Conservation (phyloP, 1,284 basidiomycete genomes). For the Irpex lacteus region DNA sequence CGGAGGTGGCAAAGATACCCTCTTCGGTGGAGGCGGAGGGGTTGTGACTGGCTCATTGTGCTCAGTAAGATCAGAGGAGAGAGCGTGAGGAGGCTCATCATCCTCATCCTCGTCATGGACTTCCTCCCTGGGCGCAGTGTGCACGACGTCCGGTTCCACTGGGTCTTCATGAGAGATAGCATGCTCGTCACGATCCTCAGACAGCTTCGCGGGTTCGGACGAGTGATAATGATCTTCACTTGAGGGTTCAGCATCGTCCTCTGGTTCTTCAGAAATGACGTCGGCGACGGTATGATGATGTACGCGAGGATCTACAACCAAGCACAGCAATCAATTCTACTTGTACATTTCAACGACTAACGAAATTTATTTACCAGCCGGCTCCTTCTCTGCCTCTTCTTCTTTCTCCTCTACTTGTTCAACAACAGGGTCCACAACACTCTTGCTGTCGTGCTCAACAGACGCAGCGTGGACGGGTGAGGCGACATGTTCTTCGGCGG, state of each 20-base stretch:
- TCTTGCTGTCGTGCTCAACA: background rate
- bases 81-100: background rate
- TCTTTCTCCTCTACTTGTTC: conserved; percentile 1
- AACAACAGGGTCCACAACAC: conserved; percentile 6
- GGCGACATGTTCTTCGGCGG: background rate
- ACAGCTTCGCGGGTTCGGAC: background rate
- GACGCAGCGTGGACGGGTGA: background rate
- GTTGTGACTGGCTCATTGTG: background rate
- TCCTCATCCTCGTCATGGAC: background rate
- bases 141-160: background rate
- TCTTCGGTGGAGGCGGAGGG: conserved; percentile 4
- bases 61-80: background rate
- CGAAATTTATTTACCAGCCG: conserved; percentile 7
- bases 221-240: background rate
- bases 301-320: conserved; percentile 14
- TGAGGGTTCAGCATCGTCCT: background rate
- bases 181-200: too few relatives aligned
- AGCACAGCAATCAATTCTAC: conserved; percentile 29
- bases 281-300: background rate
- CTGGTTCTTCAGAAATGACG: background rate
- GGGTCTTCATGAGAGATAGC: background rate
- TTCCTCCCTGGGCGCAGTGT: background rate
- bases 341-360: conserved; percentile 18
- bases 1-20: conserved; percentile 4
- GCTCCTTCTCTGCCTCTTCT: background rate